phyloP scores from a whole-genome alignment of 768 basidiomycete species.

The Auricularia sp. region DNA sequence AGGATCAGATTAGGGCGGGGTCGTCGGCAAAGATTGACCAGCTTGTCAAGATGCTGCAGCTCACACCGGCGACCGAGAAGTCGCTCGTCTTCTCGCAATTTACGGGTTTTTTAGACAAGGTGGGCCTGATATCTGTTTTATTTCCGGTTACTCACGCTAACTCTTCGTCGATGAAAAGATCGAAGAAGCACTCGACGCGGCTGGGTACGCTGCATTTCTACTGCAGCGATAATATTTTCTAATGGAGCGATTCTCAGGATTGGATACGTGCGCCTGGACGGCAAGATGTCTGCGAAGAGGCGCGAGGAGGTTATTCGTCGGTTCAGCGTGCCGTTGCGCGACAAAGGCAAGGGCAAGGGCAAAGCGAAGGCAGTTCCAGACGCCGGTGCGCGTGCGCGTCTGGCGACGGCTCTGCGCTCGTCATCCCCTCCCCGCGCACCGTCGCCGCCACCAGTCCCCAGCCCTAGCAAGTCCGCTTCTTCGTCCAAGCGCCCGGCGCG shows the following conservation, averaged over 20 bases:
- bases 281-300: constrained; percentile 70
- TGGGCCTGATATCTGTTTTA: constrained; percentile 16
- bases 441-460: background rate
- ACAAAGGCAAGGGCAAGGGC: background rate
- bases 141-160: background rate
- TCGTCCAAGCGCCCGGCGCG: background rate
- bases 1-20: constrained; percentile 31
- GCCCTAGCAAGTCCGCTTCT: too few species aligned
- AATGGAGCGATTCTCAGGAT: constrained; percentile 36
- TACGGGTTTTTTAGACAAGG: constrained; percentile 76
- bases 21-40: constrained; percentile 85
- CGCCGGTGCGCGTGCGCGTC: too few species aligned
- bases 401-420: too few species aligned
- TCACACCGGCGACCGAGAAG: constrained; percentile 64
- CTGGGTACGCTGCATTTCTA: constrained; percentile 34
- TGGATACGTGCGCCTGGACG: constrained; percentile 72
- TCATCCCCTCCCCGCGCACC: background rate
- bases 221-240: background rate
- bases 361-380: constrained; percentile 19
- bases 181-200: constrained; percentile 53
- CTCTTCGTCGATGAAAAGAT: constrained; percentile 35
- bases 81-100: constrained; percentile 87
- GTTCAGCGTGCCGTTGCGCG: constrained; percentile 56
- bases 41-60: constrained; percentile 56
- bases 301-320: constrained; percentile 67